phyloP scores from a whole-genome alignment of 176 grass and related monocot species.

The Chrysopogon serrulatus region DNA sequence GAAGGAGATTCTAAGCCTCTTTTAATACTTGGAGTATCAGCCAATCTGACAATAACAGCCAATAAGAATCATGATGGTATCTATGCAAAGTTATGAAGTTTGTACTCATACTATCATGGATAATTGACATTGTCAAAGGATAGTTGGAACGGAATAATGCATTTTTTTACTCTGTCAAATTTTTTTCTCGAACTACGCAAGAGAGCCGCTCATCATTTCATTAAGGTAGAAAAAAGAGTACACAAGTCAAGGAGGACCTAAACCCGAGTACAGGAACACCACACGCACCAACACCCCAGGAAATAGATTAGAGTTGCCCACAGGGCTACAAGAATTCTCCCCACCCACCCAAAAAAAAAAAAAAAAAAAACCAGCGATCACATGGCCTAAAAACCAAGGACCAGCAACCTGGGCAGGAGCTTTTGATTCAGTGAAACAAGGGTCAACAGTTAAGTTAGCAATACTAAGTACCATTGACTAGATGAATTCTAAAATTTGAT shows the following conservation, averaged over 20 bases:
- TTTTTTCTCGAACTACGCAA: not conserved
- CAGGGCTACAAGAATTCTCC: not conserved
- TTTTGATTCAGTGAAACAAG: not conserved
- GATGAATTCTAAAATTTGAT: not conserved
- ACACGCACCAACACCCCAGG: not conserved
- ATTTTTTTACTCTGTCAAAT: not conserved
- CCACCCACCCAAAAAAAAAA: too few species aligned
- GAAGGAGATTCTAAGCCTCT: constrained; percentile 95
- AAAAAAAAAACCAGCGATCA: not conserved
- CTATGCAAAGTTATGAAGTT: not conserved
- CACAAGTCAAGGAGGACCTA: not conserved
- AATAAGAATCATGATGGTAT: constrained; percentile 14
- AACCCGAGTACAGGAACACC: not conserved
- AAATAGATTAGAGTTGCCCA: not conserved
- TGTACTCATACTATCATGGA: not conserved
- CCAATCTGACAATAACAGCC: constrained; percentile 49
- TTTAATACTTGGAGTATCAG: constrained; percentile 79
- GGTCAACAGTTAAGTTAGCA: not conserved
- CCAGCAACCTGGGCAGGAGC: too few species aligned
- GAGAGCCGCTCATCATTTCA: not conserved
- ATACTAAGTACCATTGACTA: not conserved
- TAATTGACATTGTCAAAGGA: not conserved
- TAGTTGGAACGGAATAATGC: not conserved
- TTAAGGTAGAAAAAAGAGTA: not conserved
- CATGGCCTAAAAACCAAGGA: not conserved